These are phyloP conservation scores for Royoungia palumana DNA, from an alignment of 768 basidiomycete species.

Conservation along the genomic window DNA sequence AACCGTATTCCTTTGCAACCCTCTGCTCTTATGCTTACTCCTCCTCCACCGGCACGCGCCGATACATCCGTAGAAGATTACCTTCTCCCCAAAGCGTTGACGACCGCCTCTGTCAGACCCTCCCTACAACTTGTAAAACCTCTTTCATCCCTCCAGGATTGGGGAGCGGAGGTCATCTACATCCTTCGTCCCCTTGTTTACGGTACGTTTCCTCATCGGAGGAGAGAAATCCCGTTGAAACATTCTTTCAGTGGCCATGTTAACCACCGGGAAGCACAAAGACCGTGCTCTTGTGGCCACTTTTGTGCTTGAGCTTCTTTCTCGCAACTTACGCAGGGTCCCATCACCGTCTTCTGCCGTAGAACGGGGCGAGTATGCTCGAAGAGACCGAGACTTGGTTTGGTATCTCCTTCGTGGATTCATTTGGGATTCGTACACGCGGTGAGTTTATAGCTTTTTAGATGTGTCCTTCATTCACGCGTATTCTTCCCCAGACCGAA, in stretches of 20 bases:
- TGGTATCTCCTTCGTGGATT: conserved; percentile 86
- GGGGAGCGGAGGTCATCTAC: conserved; percentile 71
- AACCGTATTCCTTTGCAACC: conserved; percentile 66
- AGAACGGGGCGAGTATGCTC: conserved; percentile 77
- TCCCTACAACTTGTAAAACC: conserved; percentile 63
- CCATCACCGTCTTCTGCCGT: conserved; percentile 59
- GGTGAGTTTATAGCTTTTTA: conserved; percentile 39
- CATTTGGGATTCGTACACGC: conserved; percentile 78
- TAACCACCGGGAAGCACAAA: conserved; percentile 23
- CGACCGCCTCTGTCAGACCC: conserved; percentile 66
- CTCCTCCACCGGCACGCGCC: conserved; percentile 48
- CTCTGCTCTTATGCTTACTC: conserved; percentile 54
- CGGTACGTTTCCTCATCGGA: conserved; percentile 43
- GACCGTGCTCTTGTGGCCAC: conserved; percentile 63
- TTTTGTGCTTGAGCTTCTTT: conserved; percentile 66
- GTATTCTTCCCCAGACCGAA: conserved; percentile 55
- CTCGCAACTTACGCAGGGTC: conserved; percentile 68
- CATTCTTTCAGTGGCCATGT: conserved; percentile 19
- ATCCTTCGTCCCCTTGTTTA: conserved; percentile 74
- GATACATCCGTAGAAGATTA: conserved; percentile 72
- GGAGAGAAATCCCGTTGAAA: conserved; percentile 4
- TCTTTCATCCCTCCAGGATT: conserved; percentile 63
- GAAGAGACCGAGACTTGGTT: conserved; percentile 74
- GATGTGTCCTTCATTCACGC: not conserved
- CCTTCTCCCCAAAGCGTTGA: conserved; percentile 77